A percentile compares a stretch with the other conserved stretches of the same genome.
Evolutionary conservation across 83 land plant species (phyloP).

Genomic region (Thuja plicata): DNA sequence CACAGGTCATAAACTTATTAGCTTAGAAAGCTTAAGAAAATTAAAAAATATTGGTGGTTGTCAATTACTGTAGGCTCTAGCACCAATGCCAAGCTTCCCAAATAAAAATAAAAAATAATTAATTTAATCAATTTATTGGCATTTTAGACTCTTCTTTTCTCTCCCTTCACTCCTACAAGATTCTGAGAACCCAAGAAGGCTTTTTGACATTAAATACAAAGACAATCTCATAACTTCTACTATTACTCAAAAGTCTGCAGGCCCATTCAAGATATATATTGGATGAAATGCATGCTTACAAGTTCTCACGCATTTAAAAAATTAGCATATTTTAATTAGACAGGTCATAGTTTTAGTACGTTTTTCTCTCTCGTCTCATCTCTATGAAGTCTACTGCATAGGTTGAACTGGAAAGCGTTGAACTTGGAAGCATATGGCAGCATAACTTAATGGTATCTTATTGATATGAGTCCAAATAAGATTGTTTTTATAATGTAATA

Average conservation of each 20-base stretch:
- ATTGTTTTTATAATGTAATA: too few relatives aligned
- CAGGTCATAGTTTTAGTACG: too few relatives aligned
- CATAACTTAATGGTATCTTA: too few relatives aligned
- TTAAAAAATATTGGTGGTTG: background rate
- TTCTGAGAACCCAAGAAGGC: background rate
- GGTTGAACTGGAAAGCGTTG: too few relatives aligned
- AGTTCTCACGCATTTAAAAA: background rate
- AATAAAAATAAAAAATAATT: background rate
- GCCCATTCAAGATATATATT: background rate
- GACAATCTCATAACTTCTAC: background rate
- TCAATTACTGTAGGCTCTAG: background rate
- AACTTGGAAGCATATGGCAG: too few relatives aligned
- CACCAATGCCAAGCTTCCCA: background rate
- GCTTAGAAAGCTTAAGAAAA: background rate
- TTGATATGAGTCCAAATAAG: too few relatives aligned
- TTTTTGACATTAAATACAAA: background rate
- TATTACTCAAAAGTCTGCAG: background rate
- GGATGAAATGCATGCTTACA: background rate
- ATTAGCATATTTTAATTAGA: background rate
- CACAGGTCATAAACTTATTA: background rate
- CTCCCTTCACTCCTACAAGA: background rate
- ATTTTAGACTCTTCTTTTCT: background rate
- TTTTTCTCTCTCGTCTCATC: too few relatives aligned
- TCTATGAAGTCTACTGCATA: too few relatives aligned
- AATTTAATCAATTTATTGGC: background rate